Percentiles rank a stretch among this genome's conserved stretches.
Conservation (phyloP, 2,329 filamentous ascomycete genomes). For the Verticillium isaacii region DNA sequence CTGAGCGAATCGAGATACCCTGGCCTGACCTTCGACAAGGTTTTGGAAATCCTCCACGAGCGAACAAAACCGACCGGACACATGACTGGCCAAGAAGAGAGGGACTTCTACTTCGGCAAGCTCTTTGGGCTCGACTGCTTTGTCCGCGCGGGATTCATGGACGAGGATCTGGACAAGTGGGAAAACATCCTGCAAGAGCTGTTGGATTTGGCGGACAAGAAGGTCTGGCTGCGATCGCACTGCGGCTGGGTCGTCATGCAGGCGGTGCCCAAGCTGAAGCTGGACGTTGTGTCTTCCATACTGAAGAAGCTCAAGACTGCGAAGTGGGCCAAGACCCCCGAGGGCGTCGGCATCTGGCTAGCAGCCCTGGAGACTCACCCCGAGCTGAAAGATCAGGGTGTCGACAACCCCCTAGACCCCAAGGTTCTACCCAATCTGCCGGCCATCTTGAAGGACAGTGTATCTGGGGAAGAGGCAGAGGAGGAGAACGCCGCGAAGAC, state of each 20-base stretch:
- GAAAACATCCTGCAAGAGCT: slow-evolving; percentile 66
- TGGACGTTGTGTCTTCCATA: slow-evolving; percentile 52
- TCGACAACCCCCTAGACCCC: slow-evolving; percentile 70
- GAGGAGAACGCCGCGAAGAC: slow-evolving; percentile 21
- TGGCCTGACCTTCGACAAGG: slow-evolving; percentile 50
- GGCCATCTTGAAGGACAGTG: slow-evolving; percentile 74
- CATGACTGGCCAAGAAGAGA: slow-evolving; percentile 66
- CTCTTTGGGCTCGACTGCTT: slow-evolving; percentile 86
- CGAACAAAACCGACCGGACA: slow-evolving; percentile 52
- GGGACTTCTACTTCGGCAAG: slow-evolving; percentile 79
- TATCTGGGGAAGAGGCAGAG: slow-evolving; percentile 38
- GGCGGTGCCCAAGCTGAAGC: slow-evolving; percentile 59
- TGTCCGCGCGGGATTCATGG: slow-evolving; percentile 71
- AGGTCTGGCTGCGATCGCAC: slow-evolving; percentile 84
- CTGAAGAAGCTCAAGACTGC: slow-evolving; percentile 58
- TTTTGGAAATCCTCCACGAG: slow-evolving; percentile 47
- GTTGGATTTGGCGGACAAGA: slow-evolving; percentile 70
- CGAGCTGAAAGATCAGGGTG: slow-evolving; percentile 60
- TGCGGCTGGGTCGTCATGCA: slow-evolving; percentile 80
- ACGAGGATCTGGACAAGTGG: slow-evolving; percentile 57
- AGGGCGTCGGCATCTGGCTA: slow-evolving; percentile 88
- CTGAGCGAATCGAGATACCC: slow-evolving; percentile 42
- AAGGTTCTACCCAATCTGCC: slow-evolving; percentile 66
- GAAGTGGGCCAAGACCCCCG: slow-evolving; percentile 72
- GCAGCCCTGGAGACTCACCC: slow-evolving; percentile 61